These are phyloP conservation scores for Plasmodium knowlesi DNA, from an alignment of 169 alveolate genomes.

Conservation along the genomic window DNA sequence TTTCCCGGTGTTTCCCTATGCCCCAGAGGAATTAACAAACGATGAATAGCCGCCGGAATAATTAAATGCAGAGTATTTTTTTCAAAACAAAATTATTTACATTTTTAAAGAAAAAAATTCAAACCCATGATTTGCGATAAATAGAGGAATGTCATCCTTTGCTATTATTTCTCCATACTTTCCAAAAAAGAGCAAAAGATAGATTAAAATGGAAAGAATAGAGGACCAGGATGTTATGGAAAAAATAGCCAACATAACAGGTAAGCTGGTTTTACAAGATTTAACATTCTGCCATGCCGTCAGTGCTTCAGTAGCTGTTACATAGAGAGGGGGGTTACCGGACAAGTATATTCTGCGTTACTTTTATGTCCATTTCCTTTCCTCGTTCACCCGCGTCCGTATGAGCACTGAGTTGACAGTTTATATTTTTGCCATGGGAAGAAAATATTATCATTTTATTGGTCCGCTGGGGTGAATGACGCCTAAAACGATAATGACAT, in stretches of 20 bases:
- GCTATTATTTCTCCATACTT: background rate
- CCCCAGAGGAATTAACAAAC: background rate
- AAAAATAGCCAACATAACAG: conserved; percentile 41
- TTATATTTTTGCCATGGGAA: background rate
- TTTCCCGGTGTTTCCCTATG: background rate
- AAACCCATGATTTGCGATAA: background rate
- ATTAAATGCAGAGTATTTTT: background rate
- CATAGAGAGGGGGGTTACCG: background rate
- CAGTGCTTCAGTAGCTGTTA: background rate
- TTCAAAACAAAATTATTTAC: background rate
- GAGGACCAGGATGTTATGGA: conserved; percentile 30
- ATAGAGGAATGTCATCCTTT: background rate
- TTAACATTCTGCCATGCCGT: background rate
- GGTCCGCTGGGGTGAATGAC: background rate
- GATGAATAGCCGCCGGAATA: background rate
- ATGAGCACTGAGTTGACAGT: background rate
- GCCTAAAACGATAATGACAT: too few species aligned
- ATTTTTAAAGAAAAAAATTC: background rate
- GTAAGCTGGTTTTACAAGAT: background rate
- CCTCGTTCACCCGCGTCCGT: background rate
- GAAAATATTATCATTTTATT: too few species aligned
- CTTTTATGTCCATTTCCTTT: background rate
- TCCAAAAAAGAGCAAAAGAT: background rate
- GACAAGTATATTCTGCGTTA: background rate
- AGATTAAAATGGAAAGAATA: conserved; percentile 33